Conservation (phyloP, 2,329 filamentous ascomycete species). For the Hyphodiscus sp. region DNA sequence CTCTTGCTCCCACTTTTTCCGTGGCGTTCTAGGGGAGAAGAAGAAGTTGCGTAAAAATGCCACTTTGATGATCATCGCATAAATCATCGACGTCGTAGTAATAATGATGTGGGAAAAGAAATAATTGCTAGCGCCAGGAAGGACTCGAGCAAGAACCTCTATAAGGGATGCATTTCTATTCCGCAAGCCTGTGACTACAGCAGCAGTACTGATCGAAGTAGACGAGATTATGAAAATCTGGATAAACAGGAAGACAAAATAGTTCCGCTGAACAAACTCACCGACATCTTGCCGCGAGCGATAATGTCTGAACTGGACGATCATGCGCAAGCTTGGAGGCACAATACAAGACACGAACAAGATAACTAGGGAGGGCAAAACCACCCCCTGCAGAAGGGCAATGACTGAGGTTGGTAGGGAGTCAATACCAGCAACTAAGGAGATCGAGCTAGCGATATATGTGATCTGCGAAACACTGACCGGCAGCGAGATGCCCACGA, state of each 20-base stretch:
- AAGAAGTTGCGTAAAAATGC: conserved; percentile 11
- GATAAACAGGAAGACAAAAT: conserved; percentile 64
- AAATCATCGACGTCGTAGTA: conserved; percentile 10
- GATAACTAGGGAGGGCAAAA: conserved; percentile 9
- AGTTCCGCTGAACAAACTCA: conserved; percentile 53
- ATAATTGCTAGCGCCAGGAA: conserved; percentile 21
- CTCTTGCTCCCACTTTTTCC: conserved; percentile 7
- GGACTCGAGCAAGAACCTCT: conserved; percentile 14
- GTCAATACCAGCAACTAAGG: conserved; percentile 8
- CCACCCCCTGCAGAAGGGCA: conserved; percentile 12
- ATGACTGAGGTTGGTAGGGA: conserved; percentile 8
- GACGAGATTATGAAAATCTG: conserved; percentile 63
- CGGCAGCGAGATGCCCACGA: no score
- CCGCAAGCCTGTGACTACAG: conserved; percentile 12
- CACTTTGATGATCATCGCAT: conserved; percentile 10
- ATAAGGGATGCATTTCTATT: not conserved
- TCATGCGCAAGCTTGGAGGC: conserved; percentile 5
- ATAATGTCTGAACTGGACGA: conserved; percentile 16
- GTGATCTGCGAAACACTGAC: conserved; percentile 12
- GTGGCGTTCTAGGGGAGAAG: conserved; percentile 12
- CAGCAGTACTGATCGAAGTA: conserved; percentile 13
- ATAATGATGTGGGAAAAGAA: conserved; percentile 24
- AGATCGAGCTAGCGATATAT: conserved; percentile 8
- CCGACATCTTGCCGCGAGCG: conserved; percentile 25
- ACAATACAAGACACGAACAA: conserved; percentile 5